Conservation (phyloP, 768 basidiomycete genomes). For the Phaeolepiota aurea region DNA sequence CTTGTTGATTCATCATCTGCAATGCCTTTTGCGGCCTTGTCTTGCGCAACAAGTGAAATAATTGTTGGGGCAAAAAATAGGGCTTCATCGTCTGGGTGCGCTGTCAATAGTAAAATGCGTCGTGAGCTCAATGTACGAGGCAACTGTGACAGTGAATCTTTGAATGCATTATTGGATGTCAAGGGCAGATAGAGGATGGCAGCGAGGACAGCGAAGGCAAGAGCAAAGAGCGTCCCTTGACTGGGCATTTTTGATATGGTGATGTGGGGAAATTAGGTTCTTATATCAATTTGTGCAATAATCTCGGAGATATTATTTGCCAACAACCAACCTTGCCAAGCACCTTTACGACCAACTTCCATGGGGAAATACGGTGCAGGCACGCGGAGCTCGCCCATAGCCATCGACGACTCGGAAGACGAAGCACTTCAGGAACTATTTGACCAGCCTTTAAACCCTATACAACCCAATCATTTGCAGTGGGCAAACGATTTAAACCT, state of each 20-base stretch:
- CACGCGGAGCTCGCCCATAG: slow-evolving; percentile 25
- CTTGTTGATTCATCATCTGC: not conserved
- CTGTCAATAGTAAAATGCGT: slow-evolving; percentile 65
- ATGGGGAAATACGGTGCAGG: slow-evolving; percentile 18
- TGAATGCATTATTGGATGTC: slow-evolving; percentile 17
- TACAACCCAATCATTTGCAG: slow-evolving; percentile 5
- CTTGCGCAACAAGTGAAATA: slow-evolving; percentile 14
- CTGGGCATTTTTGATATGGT: slow-evolving; percentile 9
- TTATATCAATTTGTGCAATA: not conserved
- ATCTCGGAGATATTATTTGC: too few relatives aligned
- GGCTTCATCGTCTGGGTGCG: slow-evolving; percentile 92
- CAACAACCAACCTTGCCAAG: too few relatives aligned
- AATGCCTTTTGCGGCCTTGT: not conserved
- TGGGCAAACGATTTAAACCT: not conserved
- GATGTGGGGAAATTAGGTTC: not conserved
- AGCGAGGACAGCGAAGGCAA: slow-evolving; percentile 21
- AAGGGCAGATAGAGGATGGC: slow-evolving; percentile 23
- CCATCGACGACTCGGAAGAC: slow-evolving; percentile 32
- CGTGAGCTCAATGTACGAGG: slow-evolving; percentile 11
- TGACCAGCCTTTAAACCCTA: slow-evolving; percentile 5
- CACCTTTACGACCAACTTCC: not conserved
- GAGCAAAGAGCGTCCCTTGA: slow-evolving; percentile 12
- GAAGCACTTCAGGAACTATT: slow-evolving; percentile 24
- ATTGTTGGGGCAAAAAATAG: slow-evolving; percentile 91
- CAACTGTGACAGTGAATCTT: slow-evolving; percentile 6